phyloP scores from a whole-genome alignment of 352 stramenopile genomes.

The Phytophthora europaea region DNA sequence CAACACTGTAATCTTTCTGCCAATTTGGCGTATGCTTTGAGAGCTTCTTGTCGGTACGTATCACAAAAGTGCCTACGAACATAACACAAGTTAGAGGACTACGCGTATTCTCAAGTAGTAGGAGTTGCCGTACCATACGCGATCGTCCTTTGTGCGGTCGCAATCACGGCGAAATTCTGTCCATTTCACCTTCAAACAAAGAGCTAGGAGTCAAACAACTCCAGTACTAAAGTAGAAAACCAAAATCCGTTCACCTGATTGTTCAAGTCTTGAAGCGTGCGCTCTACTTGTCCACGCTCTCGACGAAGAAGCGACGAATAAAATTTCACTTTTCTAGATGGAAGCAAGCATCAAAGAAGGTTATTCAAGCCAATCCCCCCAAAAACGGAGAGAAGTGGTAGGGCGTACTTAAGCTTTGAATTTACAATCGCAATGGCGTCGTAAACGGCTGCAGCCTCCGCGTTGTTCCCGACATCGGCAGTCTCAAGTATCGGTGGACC shows the following conservation, averaged over 20 bases:
- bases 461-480: neutral
- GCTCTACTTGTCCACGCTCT: conserved; percentile 26
- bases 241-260: conserved; percentile 24
- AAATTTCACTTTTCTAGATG: conserved; percentile 11
- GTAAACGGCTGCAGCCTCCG: conserved; percentile 26
- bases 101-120: neutral
- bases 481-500: conserved; percentile 18
- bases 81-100: neutral
- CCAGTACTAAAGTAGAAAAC: neutral
- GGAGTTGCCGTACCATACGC: conserved; percentile 30
- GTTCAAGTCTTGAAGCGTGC: conserved; percentile 22
- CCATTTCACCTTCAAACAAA: conserved; percentile 32
- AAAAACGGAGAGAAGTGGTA: neutral
- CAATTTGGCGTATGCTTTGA: conserved; percentile 23
- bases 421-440: conserved; percentile 38
- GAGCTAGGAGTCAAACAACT: neutral
- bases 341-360: neutral
- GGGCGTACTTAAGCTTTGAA: conserved; percentile 33
- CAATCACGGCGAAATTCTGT: conserved; percentile 24
- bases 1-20: conserved; percentile 13
- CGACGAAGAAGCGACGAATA: conserved; percentile 15
- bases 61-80: conserved; percentile 36
- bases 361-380: neutral
- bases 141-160: conserved; percentile 28
- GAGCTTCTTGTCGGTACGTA: conserved; percentile 27